Evolutionary conservation across 306 rosid species (phyloP), one percentile per base, ranked within the genome.

Genomic region (Betula pendula): DNA sequence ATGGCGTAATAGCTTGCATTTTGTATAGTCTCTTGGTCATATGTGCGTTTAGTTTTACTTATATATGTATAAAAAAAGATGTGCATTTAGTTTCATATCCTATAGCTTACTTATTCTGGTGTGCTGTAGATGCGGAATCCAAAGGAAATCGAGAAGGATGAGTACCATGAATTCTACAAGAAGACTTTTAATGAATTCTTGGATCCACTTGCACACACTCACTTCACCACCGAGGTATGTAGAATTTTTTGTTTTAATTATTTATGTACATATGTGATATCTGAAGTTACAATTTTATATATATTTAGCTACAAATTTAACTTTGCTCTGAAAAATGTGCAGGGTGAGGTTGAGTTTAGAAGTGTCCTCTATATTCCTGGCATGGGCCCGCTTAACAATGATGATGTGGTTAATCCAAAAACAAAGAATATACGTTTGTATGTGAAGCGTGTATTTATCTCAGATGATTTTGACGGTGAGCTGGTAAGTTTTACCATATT

Each of bases 281-380:
- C 55, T 69, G 47, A 73, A 2, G 27, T 15, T 5, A 68, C 22
- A 51, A 13, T 2, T 72, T 47, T 59, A 44, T 44, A 7, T 44
- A 35, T 8, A 44, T 60, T 47, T 77, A 2, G 29, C 22, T 2
- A 58, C 25, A 53, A 17, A 2, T 69, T 53, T 60, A 50, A 78
- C 72, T 67, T 77, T 8, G 82, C 44, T 52, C 70, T 58, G 53
- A 85, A 74, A 84, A 70, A 68, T 77, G 35, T 72, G 85, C 91
- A 96, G 99, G 99, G 97, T 42, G 99, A 95, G 86, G 94, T 95
- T 76, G 99, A 95, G 82, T 92, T 95, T 71, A 88, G 96, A 86
- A 92, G 97, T 74, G 89, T 95, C 84, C 86, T 95, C n/a, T 95
- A 88, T 78, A 80, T 95, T 82, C 99, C 99, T 27, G 96, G 97